phyloP scores from a whole-genome alignment of 805 yeast species.

The Teunomyces lycoperdinae region DNA sequence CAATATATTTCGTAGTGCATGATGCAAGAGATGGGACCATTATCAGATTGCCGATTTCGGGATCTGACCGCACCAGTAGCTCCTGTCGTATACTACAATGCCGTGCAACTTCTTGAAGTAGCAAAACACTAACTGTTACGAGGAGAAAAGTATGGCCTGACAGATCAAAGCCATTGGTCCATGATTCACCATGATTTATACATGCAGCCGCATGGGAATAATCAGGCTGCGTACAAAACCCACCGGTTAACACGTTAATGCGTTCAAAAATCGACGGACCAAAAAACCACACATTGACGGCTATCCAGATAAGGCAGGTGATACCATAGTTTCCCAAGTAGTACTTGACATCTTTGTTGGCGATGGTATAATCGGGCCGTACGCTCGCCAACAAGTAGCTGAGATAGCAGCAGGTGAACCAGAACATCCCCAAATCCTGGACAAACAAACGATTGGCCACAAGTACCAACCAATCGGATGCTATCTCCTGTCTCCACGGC shows the following conservation, averaged over 20 bases:
- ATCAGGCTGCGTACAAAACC: constrained; percentile 21
- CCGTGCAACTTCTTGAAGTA: constrained; percentile 12
- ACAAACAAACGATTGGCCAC: constrained; percentile 21
- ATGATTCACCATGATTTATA: constrained; percentile 24
- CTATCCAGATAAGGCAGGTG: constrained; percentile 9
- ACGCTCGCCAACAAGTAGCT: constrained; percentile 6
- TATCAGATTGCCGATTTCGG: neutral
- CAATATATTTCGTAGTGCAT: neutral
- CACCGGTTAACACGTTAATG: constrained; percentile 17
- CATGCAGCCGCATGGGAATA: constrained; percentile 11
- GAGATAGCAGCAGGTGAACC: constrained; percentile 24
- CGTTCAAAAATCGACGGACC: constrained; percentile 34
- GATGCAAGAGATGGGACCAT: neutral
- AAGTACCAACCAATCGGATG: constrained; percentile 10
- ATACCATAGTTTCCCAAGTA: constrained; percentile 10
- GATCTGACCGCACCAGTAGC: too few species aligned
- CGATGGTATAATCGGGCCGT: constrained; percentile 2
- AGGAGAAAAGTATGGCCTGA: constrained; percentile 54
- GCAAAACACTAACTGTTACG: constrained; percentile 39
- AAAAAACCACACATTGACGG: constrained; percentile 28
- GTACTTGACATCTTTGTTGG: constrained; percentile 3
- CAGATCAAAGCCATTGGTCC: constrained; percentile 52
- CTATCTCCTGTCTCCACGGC: constrained; percentile 11
- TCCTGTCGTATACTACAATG: neutral
- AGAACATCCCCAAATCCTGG: constrained; percentile 25